phyloP scores from a whole-genome alignment of 2,329 filamentous ascomycete genomes.

The Ophiostoma sp. region DNA sequence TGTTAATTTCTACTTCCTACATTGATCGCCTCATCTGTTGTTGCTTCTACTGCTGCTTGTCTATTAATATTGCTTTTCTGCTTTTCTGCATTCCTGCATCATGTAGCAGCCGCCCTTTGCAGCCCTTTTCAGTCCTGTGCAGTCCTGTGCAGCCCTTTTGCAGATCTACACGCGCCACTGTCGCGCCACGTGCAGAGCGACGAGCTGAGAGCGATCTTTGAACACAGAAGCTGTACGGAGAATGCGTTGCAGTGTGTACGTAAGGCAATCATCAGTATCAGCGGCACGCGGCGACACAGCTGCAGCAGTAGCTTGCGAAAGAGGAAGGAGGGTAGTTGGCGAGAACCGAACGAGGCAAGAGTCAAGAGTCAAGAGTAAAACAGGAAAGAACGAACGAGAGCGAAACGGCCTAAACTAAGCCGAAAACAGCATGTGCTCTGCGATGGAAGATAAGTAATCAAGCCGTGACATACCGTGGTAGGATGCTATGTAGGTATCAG shows the following conservation, averaged over 20 bases:
- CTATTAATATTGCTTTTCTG: neutral
- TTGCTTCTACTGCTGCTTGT: no score
- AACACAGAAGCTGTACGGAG: neutral
- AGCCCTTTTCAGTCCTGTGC: no score
- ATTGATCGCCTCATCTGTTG: neutral
- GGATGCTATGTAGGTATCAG: neutral
- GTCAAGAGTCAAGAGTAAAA: neutral
- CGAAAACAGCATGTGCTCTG: constrained; percentile 5
- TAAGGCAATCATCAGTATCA: neutral
- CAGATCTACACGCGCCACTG: neutral
- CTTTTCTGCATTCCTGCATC: neutral
- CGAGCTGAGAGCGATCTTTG: neutral
- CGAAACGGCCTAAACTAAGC: neutral
- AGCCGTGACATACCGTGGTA: neutral
- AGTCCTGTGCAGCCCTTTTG: no score
- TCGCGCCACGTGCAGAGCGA: neutral
- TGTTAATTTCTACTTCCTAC: neutral
- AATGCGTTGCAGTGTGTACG: neutral
- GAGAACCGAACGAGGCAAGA: neutral
- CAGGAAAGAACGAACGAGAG: neutral
- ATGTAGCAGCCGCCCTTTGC: no score
- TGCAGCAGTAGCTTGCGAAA: neutral
- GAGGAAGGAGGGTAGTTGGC: neutral
- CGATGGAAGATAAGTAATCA: neutral
- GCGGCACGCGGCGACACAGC: neutral